Conservation (phyloP, 202 grass and related monocot genomes). For the Setaria italica region DNA sequence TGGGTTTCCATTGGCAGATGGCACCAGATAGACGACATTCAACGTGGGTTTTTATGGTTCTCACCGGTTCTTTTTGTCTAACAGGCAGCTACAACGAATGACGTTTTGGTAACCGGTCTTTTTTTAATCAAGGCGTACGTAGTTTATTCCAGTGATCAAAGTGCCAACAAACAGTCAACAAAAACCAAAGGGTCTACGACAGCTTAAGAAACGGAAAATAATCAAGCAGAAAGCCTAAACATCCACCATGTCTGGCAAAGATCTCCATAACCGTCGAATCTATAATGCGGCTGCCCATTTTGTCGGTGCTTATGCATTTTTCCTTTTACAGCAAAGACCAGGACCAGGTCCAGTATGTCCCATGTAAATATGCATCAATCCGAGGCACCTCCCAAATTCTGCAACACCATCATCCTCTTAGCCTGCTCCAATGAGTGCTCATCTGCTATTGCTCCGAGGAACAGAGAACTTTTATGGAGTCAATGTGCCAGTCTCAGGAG, state of each 20-base stretch:
- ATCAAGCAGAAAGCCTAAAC: not conserved
- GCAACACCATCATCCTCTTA: conserved; percentile 3
- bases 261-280: not conserved
- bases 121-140: no score
- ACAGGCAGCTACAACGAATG: no score
- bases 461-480: not conserved
- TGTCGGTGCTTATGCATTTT: not conserved
- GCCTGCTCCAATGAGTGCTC: not conserved
- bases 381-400: not conserved
- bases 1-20: no score
- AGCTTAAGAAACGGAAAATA: not conserved
- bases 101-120: no score
- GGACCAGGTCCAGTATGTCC: not conserved
- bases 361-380: no score
- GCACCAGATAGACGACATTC: no score
- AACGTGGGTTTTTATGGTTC: no score
- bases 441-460: no score
- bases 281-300: not conserved
- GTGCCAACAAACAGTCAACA: no score
- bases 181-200: not conserved
- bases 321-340: not conserved
- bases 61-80: no score
- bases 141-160: no score
- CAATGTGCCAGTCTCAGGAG: not conserved
- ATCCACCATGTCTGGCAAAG: not conserved